A percentile compares a stretch with the other conserved stretches of the same genome.
Conservation (phyloP, 2,329 filamentous ascomycete genomes). For the Epichloe brachyelytri region DNA sequence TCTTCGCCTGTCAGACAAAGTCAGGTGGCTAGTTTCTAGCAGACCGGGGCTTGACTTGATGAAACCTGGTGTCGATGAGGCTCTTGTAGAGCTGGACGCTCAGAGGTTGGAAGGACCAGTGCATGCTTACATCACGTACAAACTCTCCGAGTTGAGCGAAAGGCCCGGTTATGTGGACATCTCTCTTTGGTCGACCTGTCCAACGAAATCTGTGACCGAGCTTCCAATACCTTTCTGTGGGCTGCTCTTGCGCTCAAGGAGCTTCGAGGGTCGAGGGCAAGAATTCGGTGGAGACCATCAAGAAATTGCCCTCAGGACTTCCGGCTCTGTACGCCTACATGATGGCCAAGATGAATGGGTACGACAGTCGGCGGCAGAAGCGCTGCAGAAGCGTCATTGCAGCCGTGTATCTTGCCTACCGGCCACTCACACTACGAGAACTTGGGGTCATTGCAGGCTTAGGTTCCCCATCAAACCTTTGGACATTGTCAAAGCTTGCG, state of each 20-base stretch:
- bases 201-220: slow-evolving; percentile 5
- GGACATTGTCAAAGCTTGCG: slow-evolving; percentile 19
- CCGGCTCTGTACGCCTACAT: slow-evolving; percentile 3
- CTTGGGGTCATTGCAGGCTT: slow-evolving; percentile 14
- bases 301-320: slow-evolving; percentile 4
- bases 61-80: slow-evolving; percentile 17
- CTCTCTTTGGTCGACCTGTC: slow-evolving; percentile 3
- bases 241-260: slow-evolving; percentile 7
- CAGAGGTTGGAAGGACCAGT: slow-evolving; percentile 24
- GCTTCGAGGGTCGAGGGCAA: slow-evolving; percentile 5
- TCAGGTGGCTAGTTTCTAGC: slow-evolving; percentile 31
- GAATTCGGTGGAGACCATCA: slow-evolving; percentile 2
- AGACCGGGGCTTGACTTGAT: slow-evolving; percentile 17
- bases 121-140: slow-evolving; percentile 22
- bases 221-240: slow-evolving; percentile 11
- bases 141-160: slow-evolving; percentile 13
- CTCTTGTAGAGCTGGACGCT: slow-evolving; percentile 25
- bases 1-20: slow-evolving; percentile 10
- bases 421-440: slow-evolving; percentile 23
- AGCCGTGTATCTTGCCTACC: slow-evolving; percentile 16
- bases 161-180: slow-evolving; percentile 2
- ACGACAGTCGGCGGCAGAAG: background rate
- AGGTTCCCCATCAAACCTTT: slow-evolving; percentile 8
- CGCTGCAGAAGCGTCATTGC: slow-evolving; percentile 6
- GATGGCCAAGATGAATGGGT: slow-evolving; percentile 4